Evolutionary conservation across 1,284 basidiomycete species (phyloP), one percentile per base, ranked within the genome.

Genomic region (Apiotrichum laibachii): DNA sequence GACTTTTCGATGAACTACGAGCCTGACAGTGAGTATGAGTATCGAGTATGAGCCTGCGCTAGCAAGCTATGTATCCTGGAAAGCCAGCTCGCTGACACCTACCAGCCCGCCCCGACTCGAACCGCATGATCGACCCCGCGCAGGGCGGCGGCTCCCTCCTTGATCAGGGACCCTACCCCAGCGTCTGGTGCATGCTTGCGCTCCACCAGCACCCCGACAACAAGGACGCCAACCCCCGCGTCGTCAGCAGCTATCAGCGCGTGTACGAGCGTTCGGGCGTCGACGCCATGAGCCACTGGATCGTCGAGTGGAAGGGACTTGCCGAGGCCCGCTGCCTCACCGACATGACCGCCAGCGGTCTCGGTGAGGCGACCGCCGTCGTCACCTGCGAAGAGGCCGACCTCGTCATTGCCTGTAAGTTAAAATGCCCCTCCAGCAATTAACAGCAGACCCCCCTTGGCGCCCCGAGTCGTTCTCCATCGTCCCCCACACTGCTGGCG

Each of bases 71-170:
- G 12, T 10, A 6, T 4, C 37, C 3, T 37, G 5, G 5, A 2
- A 3, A 43, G 5, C 18, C 16, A 9, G 18, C 16, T 43, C 16
- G n/a, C 21, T 46, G 16, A 46, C 33, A 31, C 49, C 54, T 31
- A 56, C 19, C 56, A 70, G 68, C 53, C 15, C 66, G 63, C 45
- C 66, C 68, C 3, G 62, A 69, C 49, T 57, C 53, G 1, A 86
- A 92, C 79, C 80, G 91, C 40, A 88, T 95, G 65, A 77, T 92
- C 64, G 85, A 92, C 69, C 91, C 92, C 3, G 76, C 80, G 19
- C 82, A 94, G 8, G 92, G 88, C 26, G 92, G 92, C 22, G 92
- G 92, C 1, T 89, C 87, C 10, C 72, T 95, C 40, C 83, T 95
- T 45, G 92, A 95, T 74, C 81, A 88, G 64, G 89, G 89, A 0